Percentiles rank a stretch among this genome's conserved stretches.
Evolutionary conservation across 257 asterid species (phyloP).

Genomic region (Solanum corneliomulleri): DNA sequence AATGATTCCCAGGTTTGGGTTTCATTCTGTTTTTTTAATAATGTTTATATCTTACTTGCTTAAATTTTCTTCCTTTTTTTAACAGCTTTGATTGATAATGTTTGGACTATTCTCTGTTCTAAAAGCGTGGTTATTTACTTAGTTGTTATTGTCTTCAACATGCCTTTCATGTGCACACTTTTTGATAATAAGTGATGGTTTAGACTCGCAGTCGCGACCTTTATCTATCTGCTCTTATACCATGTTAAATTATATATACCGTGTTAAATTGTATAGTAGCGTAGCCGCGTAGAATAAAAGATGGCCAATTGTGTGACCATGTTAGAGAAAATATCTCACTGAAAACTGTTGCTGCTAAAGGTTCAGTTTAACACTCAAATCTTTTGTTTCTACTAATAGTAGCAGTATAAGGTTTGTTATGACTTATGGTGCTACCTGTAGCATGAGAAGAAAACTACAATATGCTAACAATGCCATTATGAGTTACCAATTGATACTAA

Average conservation of each 20-base stretch:
- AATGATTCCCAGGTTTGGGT: conserved; percentile 35
- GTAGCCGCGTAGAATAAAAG: not conserved
- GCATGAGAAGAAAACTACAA: no score
- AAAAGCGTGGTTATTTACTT: not conserved
- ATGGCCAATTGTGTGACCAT: not conserved
- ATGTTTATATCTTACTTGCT: not conserved
- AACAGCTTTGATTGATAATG: not conserved
- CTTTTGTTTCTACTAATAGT: not conserved
- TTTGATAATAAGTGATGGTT: not conserved
- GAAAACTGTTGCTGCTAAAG: not conserved
- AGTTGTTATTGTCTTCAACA: not conserved
- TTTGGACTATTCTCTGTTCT: not conserved
- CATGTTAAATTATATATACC: not conserved
- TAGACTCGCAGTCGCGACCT: not conserved
- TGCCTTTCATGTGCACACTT: not conserved
- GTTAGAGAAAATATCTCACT: not conserved
- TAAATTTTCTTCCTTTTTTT: not conserved
- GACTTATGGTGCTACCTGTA: not conserved
- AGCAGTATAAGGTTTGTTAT: not conserved
- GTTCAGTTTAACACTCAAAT: not conserved
- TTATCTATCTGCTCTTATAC: not conserved
- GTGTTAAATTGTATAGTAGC: not conserved
- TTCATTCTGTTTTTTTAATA: not conserved
- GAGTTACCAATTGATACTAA: no score
- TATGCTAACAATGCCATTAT: no score